These are phyloP conservation scores for Ceratobasidium papillatum DNA, from an alignment of 1,284 basidiomycete genomes.

Conservation along the genomic window DNA sequence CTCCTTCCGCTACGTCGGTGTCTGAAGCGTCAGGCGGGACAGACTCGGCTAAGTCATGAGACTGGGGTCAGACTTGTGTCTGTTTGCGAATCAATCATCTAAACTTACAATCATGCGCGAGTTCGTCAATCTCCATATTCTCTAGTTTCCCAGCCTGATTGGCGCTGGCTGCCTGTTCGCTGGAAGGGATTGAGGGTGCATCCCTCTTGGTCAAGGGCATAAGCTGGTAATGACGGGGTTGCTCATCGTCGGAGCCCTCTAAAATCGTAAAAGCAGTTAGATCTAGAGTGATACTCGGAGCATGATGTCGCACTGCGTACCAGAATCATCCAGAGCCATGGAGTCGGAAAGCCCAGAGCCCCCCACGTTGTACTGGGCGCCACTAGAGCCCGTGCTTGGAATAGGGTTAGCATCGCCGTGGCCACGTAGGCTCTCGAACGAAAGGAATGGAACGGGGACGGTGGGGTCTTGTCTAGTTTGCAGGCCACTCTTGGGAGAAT, in stretches of 20 bases:
- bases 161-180: not conserved
- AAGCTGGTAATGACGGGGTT: slow-evolving; percentile 31
- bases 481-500: slow-evolving; percentile 36
- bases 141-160: slow-evolving; percentile 8
- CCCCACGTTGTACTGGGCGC: slow-evolving; percentile 4
- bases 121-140: slow-evolving; percentile 19
- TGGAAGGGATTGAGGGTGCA: not conserved
- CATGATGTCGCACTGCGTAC: not conserved
- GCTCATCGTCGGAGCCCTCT: slow-evolving; percentile 36
- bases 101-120: slow-evolving; percentile 4
- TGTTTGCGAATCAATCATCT: not conserved
- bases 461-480: slow-evolving; percentile 30
- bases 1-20: not conserved
- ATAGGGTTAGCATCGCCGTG: not conserved
- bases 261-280: not conserved
- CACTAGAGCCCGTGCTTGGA: slow-evolving; percentile 1
- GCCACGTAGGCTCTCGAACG: slow-evolving; percentile 32
- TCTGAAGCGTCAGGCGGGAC: not conserved
- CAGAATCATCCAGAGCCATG: slow-evolving; percentile 24
- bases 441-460: slow-evolving; percentile 32
- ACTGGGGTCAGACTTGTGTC: not conserved
- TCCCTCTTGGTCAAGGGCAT: slow-evolving; percentile 26
- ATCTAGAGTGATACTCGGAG: not conserved
- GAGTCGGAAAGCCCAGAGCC: slow-evolving; percentile 5
- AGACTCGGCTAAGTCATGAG: slow-evolving; percentile 12